Conservation (phyloP, 169 alveolate genomes). For the Plasmodium falciparum region DNA sequence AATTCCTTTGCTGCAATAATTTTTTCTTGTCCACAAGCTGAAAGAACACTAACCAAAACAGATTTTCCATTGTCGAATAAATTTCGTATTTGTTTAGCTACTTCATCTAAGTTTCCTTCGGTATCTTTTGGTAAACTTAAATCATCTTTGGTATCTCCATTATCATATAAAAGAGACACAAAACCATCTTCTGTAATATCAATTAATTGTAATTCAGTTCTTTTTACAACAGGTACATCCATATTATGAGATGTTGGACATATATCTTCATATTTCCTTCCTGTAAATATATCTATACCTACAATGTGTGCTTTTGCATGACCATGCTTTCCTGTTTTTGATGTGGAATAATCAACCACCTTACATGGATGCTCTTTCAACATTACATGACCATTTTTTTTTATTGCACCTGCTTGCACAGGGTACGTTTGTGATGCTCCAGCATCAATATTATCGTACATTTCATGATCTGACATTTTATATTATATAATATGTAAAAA, state of each 20-base stretch:
- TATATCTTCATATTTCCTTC: constrained; percentile 97
- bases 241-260: constrained; percentile 98
- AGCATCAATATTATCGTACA: constrained; percentile 91
- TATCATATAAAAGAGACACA: constrained; percentile 93
- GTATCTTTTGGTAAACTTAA: constrained; percentile 95
- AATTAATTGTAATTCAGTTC: constrained; percentile 93
- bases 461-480: constrained; percentile 81
- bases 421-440: constrained; percentile 98
- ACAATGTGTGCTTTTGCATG: constrained; percentile 99
- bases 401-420: constrained; percentile 97
- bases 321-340: constrained; percentile 99
- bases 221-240: constrained; percentile 96
- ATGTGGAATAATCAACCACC: constrained; percentile 96
- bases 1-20: constrained; percentile 89
- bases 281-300: constrained; percentile 98
- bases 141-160: constrained; percentile 97
- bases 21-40: constrained; percentile 94
- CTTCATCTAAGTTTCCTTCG: constrained; percentile 94
- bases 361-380: constrained; percentile 98
- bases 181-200: constrained; percentile 96
- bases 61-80: constrained; percentile 90
- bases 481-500: background rate
- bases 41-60: constrained; percentile 91
- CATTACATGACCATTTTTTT: constrained; percentile 97
- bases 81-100: constrained; percentile 89